A percentile compares a stretch with the other conserved stretches of the same genome.
Evolutionary conservation across 225 moss, liverwort and hornwort genomes (phyloP).

Genomic region (Polytrichum formosum): DNA sequence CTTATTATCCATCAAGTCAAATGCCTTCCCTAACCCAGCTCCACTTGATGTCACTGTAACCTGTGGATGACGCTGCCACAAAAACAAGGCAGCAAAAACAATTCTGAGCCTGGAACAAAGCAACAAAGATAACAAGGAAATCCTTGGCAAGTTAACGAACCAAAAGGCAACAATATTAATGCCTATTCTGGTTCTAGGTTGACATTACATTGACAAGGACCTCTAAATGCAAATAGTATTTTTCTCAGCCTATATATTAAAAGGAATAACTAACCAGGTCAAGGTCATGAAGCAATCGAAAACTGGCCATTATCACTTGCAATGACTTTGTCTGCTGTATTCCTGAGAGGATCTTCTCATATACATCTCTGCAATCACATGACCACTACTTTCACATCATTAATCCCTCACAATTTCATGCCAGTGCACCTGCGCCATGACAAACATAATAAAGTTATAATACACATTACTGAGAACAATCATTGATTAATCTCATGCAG

Average conservation of each 20-base stretch:
- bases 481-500: too few relatives aligned
- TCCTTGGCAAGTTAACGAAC: not conserved
- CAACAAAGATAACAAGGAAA: not conserved
- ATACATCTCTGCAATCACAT: constrained; percentile 30
- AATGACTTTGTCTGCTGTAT: constrained; percentile 50
- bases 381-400: not conserved
- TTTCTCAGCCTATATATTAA: not conserved
- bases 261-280: constrained; percentile 34
- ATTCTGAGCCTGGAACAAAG: not conserved
- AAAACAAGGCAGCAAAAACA: not conserved
- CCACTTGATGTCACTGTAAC: constrained; percentile 33
- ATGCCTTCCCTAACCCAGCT: constrained; percentile 20
- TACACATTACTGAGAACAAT: too few relatives aligned
- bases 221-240: too few relatives aligned
- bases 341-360: constrained; percentile 45
- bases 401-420: not conserved
- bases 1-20: constrained; percentile 47
- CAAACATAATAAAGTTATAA: not conserved
- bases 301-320: constrained; percentile 47
- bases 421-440: not conserved
- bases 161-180: not conserved
- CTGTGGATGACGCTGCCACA: constrained; percentile 58
- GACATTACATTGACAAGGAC: too few relatives aligned
- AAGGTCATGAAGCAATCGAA: constrained; percentile 60
- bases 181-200: too few relatives aligned